Percentiles rank a stretch among this genome's conserved stretches.
phyloP scores from a whole-genome alignment of 2,329 filamentous ascomycete species.

The Fusarium brachygibbosum region DNA sequence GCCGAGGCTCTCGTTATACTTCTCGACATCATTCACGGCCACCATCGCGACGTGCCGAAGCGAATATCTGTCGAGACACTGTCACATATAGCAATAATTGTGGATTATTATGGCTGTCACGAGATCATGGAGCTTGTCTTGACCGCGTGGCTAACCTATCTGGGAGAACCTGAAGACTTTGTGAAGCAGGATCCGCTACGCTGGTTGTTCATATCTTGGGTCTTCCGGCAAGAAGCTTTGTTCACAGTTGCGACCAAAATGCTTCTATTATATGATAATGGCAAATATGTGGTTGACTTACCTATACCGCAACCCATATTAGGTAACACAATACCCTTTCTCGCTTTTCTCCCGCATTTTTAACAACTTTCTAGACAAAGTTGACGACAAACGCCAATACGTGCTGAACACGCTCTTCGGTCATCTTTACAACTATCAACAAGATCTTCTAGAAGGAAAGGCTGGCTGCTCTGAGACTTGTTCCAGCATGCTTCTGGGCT shows the following conservation, averaged over 20 bases:
- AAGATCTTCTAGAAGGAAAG: slow-evolving; percentile 24
- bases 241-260: slow-evolving; percentile 10
- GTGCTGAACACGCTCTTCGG: slow-evolving; percentile 22
- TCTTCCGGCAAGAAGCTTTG: slow-evolving; percentile 9
- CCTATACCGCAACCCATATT: slow-evolving; percentile 33
- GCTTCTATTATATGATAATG: slow-evolving; percentile 15
- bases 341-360: accelerated
- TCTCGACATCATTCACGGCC: slow-evolving; percentile 50
- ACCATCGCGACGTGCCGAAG: slow-evolving; percentile 41
- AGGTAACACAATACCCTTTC: background rate
- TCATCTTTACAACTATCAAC: slow-evolving; percentile 17
- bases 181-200: slow-evolving; percentile 13
- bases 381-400: slow-evolving; percentile 22
- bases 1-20: slow-evolving; percentile 48
- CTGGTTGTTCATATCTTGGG: slow-evolving; percentile 32
- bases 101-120: slow-evolving; percentile 52
- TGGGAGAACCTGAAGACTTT: slow-evolving; percentile 7
- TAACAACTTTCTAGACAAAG: slow-evolving; percentile 6
- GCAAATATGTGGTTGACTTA: slow-evolving; percentile 13
- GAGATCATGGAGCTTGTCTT: slow-evolving; percentile 43
- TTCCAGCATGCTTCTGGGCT: slow-evolving; percentile 24
- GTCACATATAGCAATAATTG: slow-evolving; percentile 48
- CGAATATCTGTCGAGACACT: slow-evolving; percentile 42
- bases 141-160: slow-evolving; percentile 17
- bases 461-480: slow-evolving; percentile 27